phyloP scores from a whole-genome alignment of 2,329 filamentous ascomycete genomes.

The Zymoseptoria pseudotritici region DNA sequence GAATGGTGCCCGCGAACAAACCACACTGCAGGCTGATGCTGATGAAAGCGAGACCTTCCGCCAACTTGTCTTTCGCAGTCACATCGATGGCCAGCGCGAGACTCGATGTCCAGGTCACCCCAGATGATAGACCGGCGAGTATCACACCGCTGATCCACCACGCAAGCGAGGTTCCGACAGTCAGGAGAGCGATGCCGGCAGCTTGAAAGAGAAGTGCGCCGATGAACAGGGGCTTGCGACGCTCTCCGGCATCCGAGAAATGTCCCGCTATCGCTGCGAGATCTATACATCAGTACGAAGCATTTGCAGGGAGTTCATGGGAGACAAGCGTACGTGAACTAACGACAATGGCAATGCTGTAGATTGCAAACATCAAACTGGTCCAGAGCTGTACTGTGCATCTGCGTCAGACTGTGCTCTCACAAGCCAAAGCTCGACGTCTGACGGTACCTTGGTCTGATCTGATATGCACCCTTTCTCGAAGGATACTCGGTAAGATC shows the following conservation, averaged over 20 bases:
- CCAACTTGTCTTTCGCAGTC: not conserved
- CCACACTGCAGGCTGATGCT: not conserved
- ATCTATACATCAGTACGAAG: not conserved
- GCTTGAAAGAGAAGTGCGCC: constrained; percentile 2
- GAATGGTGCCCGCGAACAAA: constrained; percentile 1
- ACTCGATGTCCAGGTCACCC: constrained; percentile 2
- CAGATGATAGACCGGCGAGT: constrained; percentile 3
- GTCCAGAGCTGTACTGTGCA: constrained; percentile 1
- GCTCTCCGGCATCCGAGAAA: not conserved
- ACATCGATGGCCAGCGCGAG: constrained; percentile 4
- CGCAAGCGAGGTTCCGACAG: not conserved
- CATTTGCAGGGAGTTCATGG: not conserved
- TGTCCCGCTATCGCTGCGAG: not conserved
- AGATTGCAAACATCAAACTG: constrained; percentile 2
- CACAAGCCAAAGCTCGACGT: not conserved
- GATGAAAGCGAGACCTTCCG: not conserved
- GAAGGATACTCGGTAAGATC: constrained; percentile 1
- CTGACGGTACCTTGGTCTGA: constrained; percentile 1
- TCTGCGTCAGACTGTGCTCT: not conserved
- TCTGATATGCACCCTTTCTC: not conserved
- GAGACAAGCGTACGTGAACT: not conserved
- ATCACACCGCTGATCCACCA: constrained; percentile 3
- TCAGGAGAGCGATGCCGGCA: constrained; percentile 4
- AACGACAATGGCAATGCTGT: not conserved
- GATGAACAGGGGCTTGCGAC: constrained; percentile 2